Evolutionary conservation across 1,284 basidiomycete genomes (phyloP), one percentile per base, ranked within the genome.

Genomic region (Earliella scabrosa): DNA sequence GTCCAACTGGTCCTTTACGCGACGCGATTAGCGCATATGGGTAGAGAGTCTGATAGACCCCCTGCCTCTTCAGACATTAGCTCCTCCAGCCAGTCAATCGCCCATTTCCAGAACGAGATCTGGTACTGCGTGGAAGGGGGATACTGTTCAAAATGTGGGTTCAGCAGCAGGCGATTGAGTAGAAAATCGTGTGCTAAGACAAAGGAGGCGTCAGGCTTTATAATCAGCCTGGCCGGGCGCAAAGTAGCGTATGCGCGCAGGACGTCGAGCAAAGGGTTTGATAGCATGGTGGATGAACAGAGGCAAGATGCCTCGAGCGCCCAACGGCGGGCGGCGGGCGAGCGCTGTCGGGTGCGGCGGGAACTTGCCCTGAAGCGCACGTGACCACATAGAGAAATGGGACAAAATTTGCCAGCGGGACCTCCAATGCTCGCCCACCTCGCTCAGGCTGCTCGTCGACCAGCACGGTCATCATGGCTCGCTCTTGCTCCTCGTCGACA

Each of bases 41-140:
- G 8, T 7, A 4, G 9, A 20, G 9, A 20, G 5, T 51, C 50
- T 10, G 29, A 41, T 18, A 50, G 39, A 52, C 46, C 36, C 63
- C 74, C 56, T 75, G 76, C 81, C 75, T 83, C 78, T 18, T 71
- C 68, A 24, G 61, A 58, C 14, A 69, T 45, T 45, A 75, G 52
- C 7, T 61, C 65, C 68, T 91, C 89, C 21, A 92, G 71, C 31
- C 75, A 68, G 26, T 69, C 65, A 21, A 91, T 80, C 0, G 75
- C 75, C 82, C 83, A 86, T 71, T 90, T 92, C 88, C 88, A 92
- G 66, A 90, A 90, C 1, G 68, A 57, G 46, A 73, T 72, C 58
- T 88, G 87, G 61, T 87, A 90, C 59, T 82, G 76, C 14, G 60
- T 55, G 0, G 88, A 83, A 1, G 89, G 87, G 4, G 88, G 80